Evolutionary conservation across 169 alveolate species (phyloP), one percentile per base, ranked within the genome.

Genomic region (Cryptosporidium ryanae): DNA sequence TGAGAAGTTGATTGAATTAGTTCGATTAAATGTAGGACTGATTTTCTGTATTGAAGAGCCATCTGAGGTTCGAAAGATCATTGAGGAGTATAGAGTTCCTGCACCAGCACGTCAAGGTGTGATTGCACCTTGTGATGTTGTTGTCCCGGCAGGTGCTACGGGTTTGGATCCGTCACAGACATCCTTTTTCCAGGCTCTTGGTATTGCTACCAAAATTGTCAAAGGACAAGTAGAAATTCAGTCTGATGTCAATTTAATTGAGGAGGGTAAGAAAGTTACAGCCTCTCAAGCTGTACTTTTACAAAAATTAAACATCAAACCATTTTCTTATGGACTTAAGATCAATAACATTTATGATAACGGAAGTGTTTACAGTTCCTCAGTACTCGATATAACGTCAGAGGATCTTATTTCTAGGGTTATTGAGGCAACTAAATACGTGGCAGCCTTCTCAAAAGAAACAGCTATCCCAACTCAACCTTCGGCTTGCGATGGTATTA

Each of bases 101-200:
- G 99, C 99, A 44, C 98, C 98, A 38, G 99, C 99, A 55, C 94
- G 97, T 90, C 98, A 96, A 70, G 99, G 99, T 84, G 97, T 96
- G 71, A 89, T 97, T 54, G 98, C 99, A 50, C 99, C 99, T 2
- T 93, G 93, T 82, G 98, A 98, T 90, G 99, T 98, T 67, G 94
- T 94, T 92, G 97, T 98, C 70, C 99, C 99, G 13, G 98, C 99
- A 50, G 99, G 99, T 12, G 97, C 99, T 32, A 98, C 99, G 34
- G 99, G 99, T 71, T 94, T 98, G 97, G 99, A 98, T 90, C 99
- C 99, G 38, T 96, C 99, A 31, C 99, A 97, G 93, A 98, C 99
- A 34, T 94, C 98, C 64, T 98, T 98, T 97, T 98, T 98, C 98
- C 99, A 98, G 92, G 98, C 99, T 46, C 94, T 98, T 84, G 98